Base-by-base conservation (phyloP, 2,329 filamentous ascomycete species). In the Pyrenochaeta sp. region DNA sequence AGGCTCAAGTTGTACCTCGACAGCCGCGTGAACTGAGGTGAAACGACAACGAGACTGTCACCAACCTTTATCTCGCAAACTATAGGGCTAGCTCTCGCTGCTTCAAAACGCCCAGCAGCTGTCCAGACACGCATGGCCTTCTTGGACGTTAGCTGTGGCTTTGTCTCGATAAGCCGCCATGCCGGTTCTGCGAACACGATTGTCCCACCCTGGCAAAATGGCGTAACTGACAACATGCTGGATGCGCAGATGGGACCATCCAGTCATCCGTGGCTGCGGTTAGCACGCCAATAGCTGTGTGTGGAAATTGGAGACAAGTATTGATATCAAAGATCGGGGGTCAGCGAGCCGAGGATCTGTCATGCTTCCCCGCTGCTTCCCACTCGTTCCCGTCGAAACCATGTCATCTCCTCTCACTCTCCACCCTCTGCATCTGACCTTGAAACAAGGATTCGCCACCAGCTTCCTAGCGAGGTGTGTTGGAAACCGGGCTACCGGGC, bases 341-440 rank as follows among this genome's bases (percentile, higher is more conserved):
- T 31, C 36, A 39, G 44, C 48, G 35, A 45, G 54, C 43, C 44
- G 55, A 53, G 27, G 11, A 44, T 49, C 44, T 44, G 60, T 52
- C 57, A 60, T 47, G 37, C 32, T 60, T 54, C 54, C 56, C 60
- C 59, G 53, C 59, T 51, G 46, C 51, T n/a, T 23, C 52, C 42
- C 50, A 44, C 42, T 36, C 51, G 2, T 21, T 56, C 45, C 48
- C 37, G 43, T 37, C 33, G 45, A 9, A 45, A 21, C 50, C 29
- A 40, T 47, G 49, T 42, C 11, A 18, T 35, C 58, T 48, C 43
- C 30, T 54, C 47, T 36, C 48, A 45, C 48, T 41, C 33, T 53
- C 30, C 42, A 47, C 43, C 4, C 46, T 44, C 27, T 35, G 20
- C 43, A 45, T 33, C n/a, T 37, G 45, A 4, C 21, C 1, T 31